Evolutionary conservation across 2,329 filamentous ascomycete species (phyloP).

Genomic region (Claviceps capensis): DNA sequence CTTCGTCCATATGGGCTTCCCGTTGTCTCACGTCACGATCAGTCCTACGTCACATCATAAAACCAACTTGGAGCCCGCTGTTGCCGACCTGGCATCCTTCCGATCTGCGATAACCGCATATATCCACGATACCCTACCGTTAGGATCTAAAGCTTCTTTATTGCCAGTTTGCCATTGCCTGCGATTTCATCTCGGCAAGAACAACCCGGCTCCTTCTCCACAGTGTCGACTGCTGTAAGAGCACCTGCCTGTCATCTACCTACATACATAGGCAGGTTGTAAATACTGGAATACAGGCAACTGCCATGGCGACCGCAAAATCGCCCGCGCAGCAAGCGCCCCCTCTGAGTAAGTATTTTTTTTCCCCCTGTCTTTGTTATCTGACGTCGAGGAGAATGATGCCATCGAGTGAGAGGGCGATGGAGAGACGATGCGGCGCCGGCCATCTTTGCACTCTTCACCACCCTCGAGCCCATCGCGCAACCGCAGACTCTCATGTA

Average conservation of each 20-base stretch:
- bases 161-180: background rate
- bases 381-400: background rate
- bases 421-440: no score
- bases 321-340: conserved; percentile 5
- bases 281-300: background rate
- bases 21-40: background rate
- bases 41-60: conserved; percentile 1
- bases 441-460: no score
- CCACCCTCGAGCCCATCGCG: no score
- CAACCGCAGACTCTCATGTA: no score
- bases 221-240: background rate
- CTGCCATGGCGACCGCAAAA: conserved; percentile 6
- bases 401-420: background rate
- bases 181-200: background rate
- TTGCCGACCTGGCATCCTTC: background rate
- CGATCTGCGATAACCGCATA: background rate
- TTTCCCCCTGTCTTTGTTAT: no score
- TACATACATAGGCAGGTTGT: background rate
- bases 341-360: conserved; percentile 4
- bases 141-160: background rate
- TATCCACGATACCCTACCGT: background rate
- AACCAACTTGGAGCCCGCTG: conserved; percentile 1
- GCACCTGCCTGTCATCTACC: background rate
- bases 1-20: background rate
- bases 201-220: background rate